Percentiles rank a stretch among this genome's conserved stretches.
These are phyloP conservation scores for Thelephora ganbajun DNA, from an alignment of 768 basidiomycete species.

Conservation along the genomic window DNA sequence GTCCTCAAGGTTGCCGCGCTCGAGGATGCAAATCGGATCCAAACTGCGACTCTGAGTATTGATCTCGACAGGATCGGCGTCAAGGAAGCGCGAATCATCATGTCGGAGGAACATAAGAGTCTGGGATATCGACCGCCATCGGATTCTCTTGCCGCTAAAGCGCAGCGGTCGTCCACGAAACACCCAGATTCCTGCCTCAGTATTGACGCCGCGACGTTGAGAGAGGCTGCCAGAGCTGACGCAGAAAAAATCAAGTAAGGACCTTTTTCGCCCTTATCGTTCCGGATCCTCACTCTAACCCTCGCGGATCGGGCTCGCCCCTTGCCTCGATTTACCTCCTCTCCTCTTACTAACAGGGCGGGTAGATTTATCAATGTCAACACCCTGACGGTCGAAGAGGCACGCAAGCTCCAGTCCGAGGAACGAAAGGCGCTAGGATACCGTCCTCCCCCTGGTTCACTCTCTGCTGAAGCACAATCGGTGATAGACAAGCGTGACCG, in stretches of 20 bases:
- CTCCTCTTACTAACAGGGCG: too few relatives aligned
- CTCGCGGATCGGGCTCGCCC: background rate
- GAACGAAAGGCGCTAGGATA: constrained; percentile 15
- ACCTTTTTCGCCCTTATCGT: background rate
- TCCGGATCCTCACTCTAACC: too few relatives aligned
- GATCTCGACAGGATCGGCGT: constrained; percentile 10
- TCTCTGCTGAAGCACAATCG: constrained; percentile 15
- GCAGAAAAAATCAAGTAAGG: constrained; percentile 12
- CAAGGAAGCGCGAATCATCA: constrained; percentile 19
- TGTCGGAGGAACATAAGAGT: constrained; percentile 23
- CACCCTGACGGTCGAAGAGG: constrained; percentile 10
- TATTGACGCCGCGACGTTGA: constrained; percentile 7
- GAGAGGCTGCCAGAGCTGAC: constrained; percentile 13
- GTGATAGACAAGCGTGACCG: constrained; percentile 8
- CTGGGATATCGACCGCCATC: constrained; percentile 22
- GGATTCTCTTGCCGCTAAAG: constrained; percentile 21
- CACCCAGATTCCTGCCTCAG: constrained; percentile 13
- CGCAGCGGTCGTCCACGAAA: constrained; percentile 20
- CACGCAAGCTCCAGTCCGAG: constrained; percentile 12
- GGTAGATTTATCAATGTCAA: constrained; percentile 6
- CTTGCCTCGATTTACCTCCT: background rate
- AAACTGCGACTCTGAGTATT: constrained; percentile 4
- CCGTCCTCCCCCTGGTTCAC: constrained; percentile 14
- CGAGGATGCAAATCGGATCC: constrained; percentile 10
- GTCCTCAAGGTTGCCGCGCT: constrained; percentile 5